Base-by-base conservation (phyloP, 164 flowering plant species). In the Tetrastigma voinierianum region DNA sequence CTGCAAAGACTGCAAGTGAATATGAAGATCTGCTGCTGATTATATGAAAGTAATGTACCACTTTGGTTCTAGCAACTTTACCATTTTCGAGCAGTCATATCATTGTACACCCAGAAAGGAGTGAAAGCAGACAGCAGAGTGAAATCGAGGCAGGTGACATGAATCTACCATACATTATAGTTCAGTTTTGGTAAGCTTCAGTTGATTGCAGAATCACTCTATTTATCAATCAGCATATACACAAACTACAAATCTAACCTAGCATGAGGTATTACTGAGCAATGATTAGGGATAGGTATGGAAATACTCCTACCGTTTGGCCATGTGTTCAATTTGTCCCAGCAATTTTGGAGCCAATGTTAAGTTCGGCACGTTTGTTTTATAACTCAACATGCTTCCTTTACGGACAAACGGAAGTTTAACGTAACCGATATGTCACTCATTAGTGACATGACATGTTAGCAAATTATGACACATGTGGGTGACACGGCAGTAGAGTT, bases 31-130 rank as follows among this genome's bases (percentile, higher is more conserved):
- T 14, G 15, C n/a, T n/a, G n/a, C 12, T 44, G 11, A 64, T n/a
- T n/a, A 1, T 23, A 51, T 52, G n/a, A 16, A 62, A 47, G 2
- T 62, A 43, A 17, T 46, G 10, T 32, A 32, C 40, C n/a, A n/a
- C n/a, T n/a, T 32, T 25, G 13, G 56, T 48, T 10, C 24, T n/a
- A 16, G 21, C 9, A 60, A 45, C 85, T 85, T n/a, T 71, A 92
- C 98, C 96, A 85, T 82, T 84, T 90, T 18, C 98, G 82, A 25
- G 87, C 78, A 46, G 94, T 86, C 93, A 91, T 90, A 63, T 95
- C 98, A 68, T 91, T 95, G 87, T 90, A 95, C 19, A 91, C 91
- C 98, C 98, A 95, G 54, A 95, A 95, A 8, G 98, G 96, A 57
- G 96, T 87, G 49, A 95, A 89, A 25, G 93, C 67, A 16, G 98